These are phyloP conservation scores for Colletotrichum falcatum DNA, from an alignment of 2,329 filamentous ascomycete genomes.

Conservation along the genomic window DNA sequence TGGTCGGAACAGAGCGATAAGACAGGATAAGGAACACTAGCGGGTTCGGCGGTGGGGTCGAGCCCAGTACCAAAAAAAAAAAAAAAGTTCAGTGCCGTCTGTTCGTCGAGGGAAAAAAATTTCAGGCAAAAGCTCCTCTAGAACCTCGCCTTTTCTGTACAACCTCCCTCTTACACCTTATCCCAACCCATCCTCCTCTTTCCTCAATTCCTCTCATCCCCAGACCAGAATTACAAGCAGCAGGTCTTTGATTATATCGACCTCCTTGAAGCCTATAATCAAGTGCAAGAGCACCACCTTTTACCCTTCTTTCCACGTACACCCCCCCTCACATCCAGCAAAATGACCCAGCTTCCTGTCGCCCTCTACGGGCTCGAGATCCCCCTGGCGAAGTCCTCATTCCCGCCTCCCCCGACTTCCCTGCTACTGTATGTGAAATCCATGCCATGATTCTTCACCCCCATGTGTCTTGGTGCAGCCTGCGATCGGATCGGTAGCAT, in stretches of 20 bases:
- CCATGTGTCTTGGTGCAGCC: neutral
- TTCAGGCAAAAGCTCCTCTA: slow-evolving; percentile 40
- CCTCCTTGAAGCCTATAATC: slow-evolving; percentile 32
- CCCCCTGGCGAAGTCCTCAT: slow-evolving; percentile 87
- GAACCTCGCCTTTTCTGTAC: slow-evolving; percentile 28
- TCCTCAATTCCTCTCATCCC: slow-evolving; percentile 19
- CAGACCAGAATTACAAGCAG: slow-evolving; percentile 9
- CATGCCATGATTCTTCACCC: neutral
- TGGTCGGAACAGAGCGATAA: slow-evolving; percentile 40
- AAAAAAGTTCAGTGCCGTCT: slow-evolving; percentile 31
- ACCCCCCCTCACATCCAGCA: slow-evolving; percentile 41
- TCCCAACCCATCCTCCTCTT: slow-evolving; percentile 34
- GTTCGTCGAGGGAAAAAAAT: slow-evolving; percentile 41
- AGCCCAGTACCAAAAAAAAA: slow-evolving; percentile 31
- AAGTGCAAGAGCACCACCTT: slow-evolving; percentile 30
- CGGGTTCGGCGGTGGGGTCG: slow-evolving; percentile 37
- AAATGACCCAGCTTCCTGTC: slow-evolving; percentile 71
- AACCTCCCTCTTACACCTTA: slow-evolving; percentile 31
- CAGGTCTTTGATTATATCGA: slow-evolving; percentile 39
- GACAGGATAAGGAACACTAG: slow-evolving; percentile 40
- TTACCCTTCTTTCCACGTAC: slow-evolving; percentile 12
- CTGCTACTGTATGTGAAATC: slow-evolving; percentile 78
- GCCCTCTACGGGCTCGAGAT: slow-evolving; percentile 94
- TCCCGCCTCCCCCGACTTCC: slow-evolving; percentile 81
- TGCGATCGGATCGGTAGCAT: neutral